These are phyloP conservation scores for Daldinia caldariorum DNA, from an alignment of 495 filamentous ascomycete genomes.

Conservation along the genomic window DNA sequence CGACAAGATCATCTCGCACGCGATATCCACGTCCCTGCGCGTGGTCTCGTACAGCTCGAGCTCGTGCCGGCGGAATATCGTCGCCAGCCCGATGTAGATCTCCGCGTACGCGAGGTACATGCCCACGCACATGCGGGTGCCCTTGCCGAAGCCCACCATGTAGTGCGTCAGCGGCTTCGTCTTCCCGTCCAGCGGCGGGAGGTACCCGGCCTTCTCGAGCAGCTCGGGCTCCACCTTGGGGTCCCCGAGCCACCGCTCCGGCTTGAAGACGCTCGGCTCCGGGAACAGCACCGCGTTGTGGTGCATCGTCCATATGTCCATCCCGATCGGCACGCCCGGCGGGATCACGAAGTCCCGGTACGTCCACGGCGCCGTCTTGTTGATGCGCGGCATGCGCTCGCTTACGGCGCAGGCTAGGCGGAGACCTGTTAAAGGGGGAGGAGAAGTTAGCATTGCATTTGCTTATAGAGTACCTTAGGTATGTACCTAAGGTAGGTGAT, in stretches of 20 bases:
- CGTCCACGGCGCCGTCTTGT: slow-evolving; percentile 5
- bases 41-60: slow-evolving; percentile 50
- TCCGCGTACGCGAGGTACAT: slow-evolving; percentile 60
- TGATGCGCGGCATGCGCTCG: slow-evolving; percentile 18
- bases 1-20: slow-evolving; percentile 44
- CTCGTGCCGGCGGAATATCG: slow-evolving; percentile 56
- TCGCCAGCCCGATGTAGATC: slow-evolving; percentile 56
- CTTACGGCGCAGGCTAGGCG: not conserved
- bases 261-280: slow-evolving; percentile 52
- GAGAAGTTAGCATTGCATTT: not conserved
- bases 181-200: slow-evolving; percentile 39
- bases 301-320: slow-evolving; percentile 50
- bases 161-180: slow-evolving; percentile 48
- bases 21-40: slow-evolving; percentile 48
- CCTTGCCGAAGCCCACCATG: slow-evolving; percentile 58
- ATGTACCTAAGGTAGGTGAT: too few species aligned
- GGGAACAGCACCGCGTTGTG: slow-evolving; percentile 53
- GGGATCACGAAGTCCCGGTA: slow-evolving; percentile 30
- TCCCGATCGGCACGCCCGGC: slow-evolving; percentile 31
- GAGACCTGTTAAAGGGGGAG: not conserved
- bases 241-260: slow-evolving; percentile 57
- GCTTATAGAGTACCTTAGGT: not conserved
- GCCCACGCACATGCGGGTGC: slow-evolving; percentile 59
- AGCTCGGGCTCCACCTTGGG: slow-evolving; percentile 19
- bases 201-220: slow-evolving; percentile 17